These are phyloP conservation scores for Canavalia gladiata DNA, from an alignment of 306 rosid species.

Conservation along the genomic window DNA sequence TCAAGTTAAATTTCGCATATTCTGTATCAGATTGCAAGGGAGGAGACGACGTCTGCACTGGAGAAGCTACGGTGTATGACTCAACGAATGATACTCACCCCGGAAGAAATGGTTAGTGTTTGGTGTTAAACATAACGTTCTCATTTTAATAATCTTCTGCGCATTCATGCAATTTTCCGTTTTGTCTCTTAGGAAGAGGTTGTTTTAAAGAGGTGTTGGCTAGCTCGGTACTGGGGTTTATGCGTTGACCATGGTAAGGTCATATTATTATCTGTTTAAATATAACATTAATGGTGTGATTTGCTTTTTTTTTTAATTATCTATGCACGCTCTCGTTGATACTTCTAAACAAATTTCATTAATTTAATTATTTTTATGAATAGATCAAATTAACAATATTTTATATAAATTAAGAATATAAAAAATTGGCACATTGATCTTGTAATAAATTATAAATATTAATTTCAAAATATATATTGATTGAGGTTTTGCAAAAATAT, in stretches of 20 bases:
- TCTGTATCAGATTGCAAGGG: constrained; percentile 64
- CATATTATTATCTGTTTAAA: constrained; percentile 25
- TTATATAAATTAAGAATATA: too few species aligned
- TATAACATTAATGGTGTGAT: constrained; percentile 11
- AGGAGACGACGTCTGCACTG: constrained; percentile 68
- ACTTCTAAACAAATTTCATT: too few species aligned
- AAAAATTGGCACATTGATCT: too few species aligned
- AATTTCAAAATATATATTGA: background rate
- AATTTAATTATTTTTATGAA: too few species aligned
- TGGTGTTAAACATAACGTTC: constrained; percentile 7
- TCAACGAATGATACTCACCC: constrained; percentile 82
- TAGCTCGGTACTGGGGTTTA: constrained; percentile 91
- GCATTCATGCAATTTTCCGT: constrained; percentile 48
- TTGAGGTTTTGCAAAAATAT: background rate
- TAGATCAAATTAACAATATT: too few species aligned
- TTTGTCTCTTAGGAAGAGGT: constrained; percentile 83
- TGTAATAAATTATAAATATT: background rate
- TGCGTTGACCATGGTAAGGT: constrained; percentile 75
- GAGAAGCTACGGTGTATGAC: constrained; percentile 68
- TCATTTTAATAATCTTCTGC: constrained; percentile 33
- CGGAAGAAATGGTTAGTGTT: constrained; percentile 85
- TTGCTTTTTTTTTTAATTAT: constrained; percentile 9
- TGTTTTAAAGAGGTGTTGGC: constrained; percentile 96
- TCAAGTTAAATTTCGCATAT: constrained; percentile 39
- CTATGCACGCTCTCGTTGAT: too few species aligned